Evolutionary conservation across 345 rosid genomes (phyloP), one percentile per base, ranked within the genome.

Genomic region (Ceriops zippeliana): DNA sequence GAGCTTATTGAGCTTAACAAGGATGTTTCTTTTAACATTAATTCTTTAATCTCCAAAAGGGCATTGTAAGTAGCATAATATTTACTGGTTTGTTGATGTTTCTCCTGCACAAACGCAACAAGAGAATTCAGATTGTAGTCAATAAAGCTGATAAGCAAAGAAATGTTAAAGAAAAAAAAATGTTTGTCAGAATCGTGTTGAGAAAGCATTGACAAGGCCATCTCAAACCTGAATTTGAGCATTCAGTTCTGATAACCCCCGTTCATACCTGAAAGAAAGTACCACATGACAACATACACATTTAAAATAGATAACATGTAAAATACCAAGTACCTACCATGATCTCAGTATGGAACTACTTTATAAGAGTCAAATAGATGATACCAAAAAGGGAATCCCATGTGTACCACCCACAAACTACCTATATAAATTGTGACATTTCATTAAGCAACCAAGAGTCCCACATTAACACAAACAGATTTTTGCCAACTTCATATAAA

Each of bases 1-100:
- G 92, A 85, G 78, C 83, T 86, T 67, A 90, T 85, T 19, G 96
- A 93, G 75, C 86, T 88, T 71, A 90, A 70, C 67, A 93, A 84
- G 20, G 93, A 89, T 22, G 81, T 87, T 80, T 93, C 96, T 77
- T 93, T 93, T 52, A 85, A 87, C 96, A 89, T 90, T 79, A 87
- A 77, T 51, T 90, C 95, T 77, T 93, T 93, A 67, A 84, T 87
- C 74, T 87, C 96, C 80, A 85, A 67, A 71, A 93, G 93, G 52
- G 95, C 88, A 76, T 88, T 91, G 75, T 87, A 90, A 24, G 96
- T 89, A 46, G 89, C 90, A 80, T 86, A 93, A 65, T 78, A 86
- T 80, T 89, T 89, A 70, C 84, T 79, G 49, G 98, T 93, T 73
- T 87, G 89, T 75, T 77, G 74, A 82, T 84, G 91, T 72, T 85